Evolutionary conservation across 2,329 filamentous ascomycete species (phyloP).

Genomic region (Claviceps arundinis): DNA sequence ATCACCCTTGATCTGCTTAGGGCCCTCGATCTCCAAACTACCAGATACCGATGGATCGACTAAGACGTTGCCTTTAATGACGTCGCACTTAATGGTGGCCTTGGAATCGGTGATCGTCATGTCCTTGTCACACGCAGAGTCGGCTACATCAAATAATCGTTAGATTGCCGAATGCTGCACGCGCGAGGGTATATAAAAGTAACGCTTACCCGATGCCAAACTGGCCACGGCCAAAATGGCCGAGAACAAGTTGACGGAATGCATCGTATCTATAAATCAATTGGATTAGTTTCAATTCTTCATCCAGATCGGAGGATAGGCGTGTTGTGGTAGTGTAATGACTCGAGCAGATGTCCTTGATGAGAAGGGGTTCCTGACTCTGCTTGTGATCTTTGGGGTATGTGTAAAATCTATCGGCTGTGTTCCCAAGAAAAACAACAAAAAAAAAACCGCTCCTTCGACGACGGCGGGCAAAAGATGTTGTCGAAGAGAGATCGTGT

Average conservation of each 20-base stretch:
- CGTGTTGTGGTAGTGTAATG: neutral
- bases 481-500: conserved; percentile 6
- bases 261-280: conserved; percentile 25
- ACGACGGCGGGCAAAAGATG: conserved; percentile 11
- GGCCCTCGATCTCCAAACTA: conserved; percentile 47
- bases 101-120: conserved; percentile 53
- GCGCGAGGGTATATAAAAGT: too few relatives aligned
- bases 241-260: conserved; percentile 30
- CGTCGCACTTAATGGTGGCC: conserved; percentile 51
- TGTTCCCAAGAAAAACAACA: conserved; percentile 11
- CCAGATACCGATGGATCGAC: conserved; percentile 44
- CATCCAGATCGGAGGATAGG: neutral
- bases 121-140: conserved; percentile 31
- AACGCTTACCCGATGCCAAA: conserved; percentile 30
- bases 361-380: conserved; percentile 7
- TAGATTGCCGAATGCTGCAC: neutral
- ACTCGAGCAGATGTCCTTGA: neutral
- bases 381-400: conserved; percentile 6
- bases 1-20: conserved; percentile 41
- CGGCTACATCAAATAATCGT: conserved; percentile 8
- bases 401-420: conserved; percentile 10
- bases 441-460: neutral
- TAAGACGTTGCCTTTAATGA: conserved; percentile 53
- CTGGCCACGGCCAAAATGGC: conserved; percentile 30
- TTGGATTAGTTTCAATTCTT: neutral